phyloP scores from a whole-genome alignment of 768 basidiomycete species.

The Macrolepiota fuliginosa region DNA sequence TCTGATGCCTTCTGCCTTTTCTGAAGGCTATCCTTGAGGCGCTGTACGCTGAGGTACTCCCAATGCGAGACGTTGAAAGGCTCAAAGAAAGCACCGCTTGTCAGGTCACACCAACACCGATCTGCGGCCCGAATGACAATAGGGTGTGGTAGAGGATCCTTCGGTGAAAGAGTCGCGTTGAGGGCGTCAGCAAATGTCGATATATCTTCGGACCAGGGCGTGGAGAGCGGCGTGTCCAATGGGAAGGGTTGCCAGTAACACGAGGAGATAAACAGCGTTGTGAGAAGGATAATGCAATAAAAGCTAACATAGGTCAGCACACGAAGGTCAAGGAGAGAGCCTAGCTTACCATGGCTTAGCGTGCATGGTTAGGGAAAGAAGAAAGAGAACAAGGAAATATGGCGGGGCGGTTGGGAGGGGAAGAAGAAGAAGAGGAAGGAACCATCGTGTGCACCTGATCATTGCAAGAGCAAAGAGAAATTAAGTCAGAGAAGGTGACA shows the following conservation, averaged over 20 bases:
- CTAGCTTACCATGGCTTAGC: conserved; percentile 76
- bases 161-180: conserved; percentile 40
- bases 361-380: conserved; percentile 75
- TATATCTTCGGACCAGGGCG: conserved; percentile 67
- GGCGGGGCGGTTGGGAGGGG: conserved; percentile 81
- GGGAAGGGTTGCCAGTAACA: conserved; percentile 89
- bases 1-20: conserved; percentile 27
- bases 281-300: conserved; percentile 81
- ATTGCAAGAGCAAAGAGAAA: not conserved
- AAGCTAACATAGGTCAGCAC: conserved; percentile 46
- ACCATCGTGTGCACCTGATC: conserved; percentile 83
- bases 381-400: conserved; percentile 74
- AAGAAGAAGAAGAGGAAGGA: conserved; percentile 70
- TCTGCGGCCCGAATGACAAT: conserved; percentile 65
- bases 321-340: not conserved
- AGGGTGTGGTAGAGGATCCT: conserved; percentile 44
- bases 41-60: conserved; percentile 65
- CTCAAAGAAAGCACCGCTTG: conserved; percentile 62
- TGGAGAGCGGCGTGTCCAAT: conserved; percentile 56
- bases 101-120: conserved; percentile 86
- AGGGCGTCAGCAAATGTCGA: conserved; percentile 73
- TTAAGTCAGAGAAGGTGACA: not conserved
- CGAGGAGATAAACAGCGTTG: conserved; percentile 81
- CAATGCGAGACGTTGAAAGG: conserved; percentile 76
- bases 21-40: conserved; percentile 38